These are phyloP conservation scores for Cyclotella kingstonii DNA, from an alignment of 108 stramenopile species.

Conservation along the genomic window DNA sequence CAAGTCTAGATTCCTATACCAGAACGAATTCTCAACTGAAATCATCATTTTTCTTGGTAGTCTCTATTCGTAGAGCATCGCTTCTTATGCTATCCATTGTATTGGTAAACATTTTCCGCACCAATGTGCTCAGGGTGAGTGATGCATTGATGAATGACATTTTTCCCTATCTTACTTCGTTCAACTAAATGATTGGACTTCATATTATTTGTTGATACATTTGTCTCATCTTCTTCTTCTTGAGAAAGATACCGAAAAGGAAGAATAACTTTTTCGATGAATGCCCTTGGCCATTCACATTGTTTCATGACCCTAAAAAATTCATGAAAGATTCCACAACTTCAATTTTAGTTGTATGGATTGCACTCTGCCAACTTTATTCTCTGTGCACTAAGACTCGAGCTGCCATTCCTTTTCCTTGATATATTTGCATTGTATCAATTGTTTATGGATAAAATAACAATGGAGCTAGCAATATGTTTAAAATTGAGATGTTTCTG, in stretches of 20 bases:
- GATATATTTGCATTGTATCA: background rate
- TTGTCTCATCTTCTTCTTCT: background rate
- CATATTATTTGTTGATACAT: background rate
- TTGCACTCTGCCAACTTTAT: constrained; percentile 24
- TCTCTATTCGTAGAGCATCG: constrained; percentile 21
- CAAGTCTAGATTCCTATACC: too few relatives aligned
- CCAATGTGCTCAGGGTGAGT: constrained; percentile 37
- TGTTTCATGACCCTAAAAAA: constrained; percentile 52
- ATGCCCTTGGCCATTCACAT: constrained; percentile 67
- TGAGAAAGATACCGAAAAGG: constrained; percentile 32
- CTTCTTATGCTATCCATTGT: constrained; percentile 28
- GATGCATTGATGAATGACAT: background rate
- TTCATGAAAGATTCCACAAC: constrained; percentile 47
- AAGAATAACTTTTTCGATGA: constrained; percentile 39
- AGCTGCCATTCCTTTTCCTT: background rate
- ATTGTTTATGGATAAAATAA: too few relatives aligned
- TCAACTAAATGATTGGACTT: background rate
- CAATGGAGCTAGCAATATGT: too few relatives aligned
- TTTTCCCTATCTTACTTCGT: background rate
- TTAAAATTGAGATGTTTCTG: background rate
- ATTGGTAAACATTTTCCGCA: constrained; percentile 27
- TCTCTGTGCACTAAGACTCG: constrained; percentile 22
- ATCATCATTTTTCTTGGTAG: constrained; percentile 17
- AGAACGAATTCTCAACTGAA: background rate
- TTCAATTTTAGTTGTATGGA: constrained; percentile 35